Base-by-base conservation (phyloP, 768 basidiomycete species). In the Leccinum rimulosum region DNA sequence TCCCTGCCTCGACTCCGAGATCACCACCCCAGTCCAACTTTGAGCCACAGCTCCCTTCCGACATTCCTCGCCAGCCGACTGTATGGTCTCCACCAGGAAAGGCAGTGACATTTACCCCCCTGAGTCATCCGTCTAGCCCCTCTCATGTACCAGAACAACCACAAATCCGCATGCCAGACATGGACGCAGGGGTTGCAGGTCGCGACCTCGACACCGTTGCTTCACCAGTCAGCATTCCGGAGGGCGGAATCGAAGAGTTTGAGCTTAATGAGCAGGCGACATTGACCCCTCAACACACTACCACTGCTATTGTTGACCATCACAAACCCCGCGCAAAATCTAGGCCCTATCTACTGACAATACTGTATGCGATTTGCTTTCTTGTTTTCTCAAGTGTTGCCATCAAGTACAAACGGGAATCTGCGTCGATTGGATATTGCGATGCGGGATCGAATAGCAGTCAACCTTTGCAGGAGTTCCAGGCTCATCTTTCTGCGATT, bases 351-450 rank as follows among this genome's bases (percentile, higher is more conserved):
- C 57, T 83, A 45, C 52, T 79, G 14, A 79, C 79, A n/a, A 28
- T 84, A n/a, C 22, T 88, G 49, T 64, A 74, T 54, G 58, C 77
- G 59, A 56, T 77, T 6, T 60, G 79, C 30, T 60, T 76, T 10
- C 58, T 80, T 25, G 67, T 73, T 17, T 62, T 73, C 19, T 73
- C 71, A 14, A 73, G 71, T 60, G 62, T 73, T 25, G 61, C 78
- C 19, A 63, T 78, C 65, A 77, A 77, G 17, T 89, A 84, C 77
- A 92, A 91, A 74, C 59, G 64, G 12, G 84, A 88, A 64, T 91
- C 91, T 6, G 76, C 85, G 3, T 70, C 78, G 11, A 85, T 94
- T 64, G 92, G 93, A 5, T 94, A 84, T 72, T 94, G 92, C 68
- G 84, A 90, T 61, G 73, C 81, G 36, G 87, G 83, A 19, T 82